A percentile compares a stretch with the other conserved stretches of the same genome.
Evolutionary conservation across 2,329 filamentous ascomycete genomes (phyloP).

Genomic region (Mariannaea sp.): DNA sequence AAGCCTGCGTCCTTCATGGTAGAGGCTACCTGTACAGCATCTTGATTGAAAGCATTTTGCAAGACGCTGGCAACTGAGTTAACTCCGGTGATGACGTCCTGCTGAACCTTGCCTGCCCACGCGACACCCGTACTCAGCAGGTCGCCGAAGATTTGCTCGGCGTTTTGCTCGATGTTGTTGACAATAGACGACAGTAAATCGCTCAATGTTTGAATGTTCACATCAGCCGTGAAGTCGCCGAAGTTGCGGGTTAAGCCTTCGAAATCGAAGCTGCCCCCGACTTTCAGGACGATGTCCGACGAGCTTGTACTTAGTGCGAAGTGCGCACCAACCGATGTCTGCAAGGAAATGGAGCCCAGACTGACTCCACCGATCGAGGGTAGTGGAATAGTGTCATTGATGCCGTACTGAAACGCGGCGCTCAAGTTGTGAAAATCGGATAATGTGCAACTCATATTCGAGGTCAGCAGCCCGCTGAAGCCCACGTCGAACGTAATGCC

Average conservation of each 20-base stretch:
- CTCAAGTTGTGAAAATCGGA: constrained; percentile 3
- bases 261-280: constrained; percentile 2
- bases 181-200: constrained; percentile 3
- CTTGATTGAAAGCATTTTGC: neutral
- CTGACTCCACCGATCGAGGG: neutral
- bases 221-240: constrained; percentile 1
- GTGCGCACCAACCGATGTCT: neutral
- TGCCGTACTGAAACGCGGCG: constrained; percentile 3
- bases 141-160: neutral
- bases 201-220: neutral
- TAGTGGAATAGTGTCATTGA: neutral
- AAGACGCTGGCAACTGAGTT: constrained; percentile 4
- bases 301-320: constrained; percentile 4
- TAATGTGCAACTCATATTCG: constrained; percentile 2
- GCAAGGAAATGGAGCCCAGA: constrained; percentile 2
- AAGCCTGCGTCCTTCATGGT: constrained; percentile 3
- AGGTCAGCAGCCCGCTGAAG: neutral
- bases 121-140: neutral
- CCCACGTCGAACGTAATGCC: constrained; percentile 1
- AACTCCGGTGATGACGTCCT: constrained; percentile 1
- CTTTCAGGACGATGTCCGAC: neutral
- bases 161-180: constrained; percentile 6
- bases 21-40: constrained; percentile 1
- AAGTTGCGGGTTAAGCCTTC: neutral
- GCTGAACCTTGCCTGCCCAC: constrained; percentile 4